A percentile compares a stretch with the other conserved stretches of the same genome.
phyloP scores from a whole-genome alignment of 805 yeast genomes.

The Barnettozyma sp. region DNA sequence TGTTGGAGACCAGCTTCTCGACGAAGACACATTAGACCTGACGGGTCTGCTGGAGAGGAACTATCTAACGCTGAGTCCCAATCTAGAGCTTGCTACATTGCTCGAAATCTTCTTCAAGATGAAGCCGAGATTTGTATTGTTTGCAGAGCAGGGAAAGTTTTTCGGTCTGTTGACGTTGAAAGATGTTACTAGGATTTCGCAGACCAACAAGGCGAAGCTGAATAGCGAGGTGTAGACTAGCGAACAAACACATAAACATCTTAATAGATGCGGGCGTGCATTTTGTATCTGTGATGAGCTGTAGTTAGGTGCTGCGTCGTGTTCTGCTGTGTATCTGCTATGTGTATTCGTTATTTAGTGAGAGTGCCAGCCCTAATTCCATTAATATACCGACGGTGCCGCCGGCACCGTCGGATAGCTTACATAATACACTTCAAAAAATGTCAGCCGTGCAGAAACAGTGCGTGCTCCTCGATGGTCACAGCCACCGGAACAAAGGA shows the following conservation, averaged over 20 bases:
- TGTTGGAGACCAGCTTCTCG: background rate
- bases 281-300: no score
- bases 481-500: no score
- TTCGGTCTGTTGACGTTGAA: slow-evolving; percentile 22
- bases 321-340: no score
- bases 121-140: slow-evolving; percentile 24
- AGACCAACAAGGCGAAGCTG: slow-evolving; percentile 5
- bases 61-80: slow-evolving; percentile 14
- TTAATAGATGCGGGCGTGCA: background rate
- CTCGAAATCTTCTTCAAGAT: slow-evolving; percentile 26
- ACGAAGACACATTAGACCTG: slow-evolving; percentile 5
- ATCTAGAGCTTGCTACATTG: slow-evolving; percentile 21
- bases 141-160: slow-evolving; percentile 20
- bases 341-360: no score
- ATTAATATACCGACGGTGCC: no score
- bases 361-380: no score
- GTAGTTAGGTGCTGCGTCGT: no score
- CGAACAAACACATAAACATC: background rate
- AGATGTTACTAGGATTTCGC: slow-evolving; percentile 15
- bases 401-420: no score
- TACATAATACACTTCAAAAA: no score
- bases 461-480: no score
- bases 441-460: no score
- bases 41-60: slow-evolving; percentile 17
- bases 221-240: no score